Base-by-base conservation (phyloP, 176 grass and related monocot genomes). In the Oryza brachyantha region DNA sequence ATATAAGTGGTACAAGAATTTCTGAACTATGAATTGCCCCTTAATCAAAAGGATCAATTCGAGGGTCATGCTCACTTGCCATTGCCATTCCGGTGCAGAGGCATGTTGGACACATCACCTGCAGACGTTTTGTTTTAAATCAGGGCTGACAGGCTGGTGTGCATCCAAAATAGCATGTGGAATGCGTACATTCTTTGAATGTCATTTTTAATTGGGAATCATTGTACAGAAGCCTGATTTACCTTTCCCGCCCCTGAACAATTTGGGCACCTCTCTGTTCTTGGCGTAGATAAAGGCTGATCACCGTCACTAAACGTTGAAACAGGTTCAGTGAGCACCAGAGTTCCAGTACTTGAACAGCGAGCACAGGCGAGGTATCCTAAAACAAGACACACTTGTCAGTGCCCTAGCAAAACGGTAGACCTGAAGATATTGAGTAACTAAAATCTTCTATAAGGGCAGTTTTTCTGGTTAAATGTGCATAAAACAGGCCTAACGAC, bases 31-130 rank as follows among this genome's bases (percentile, higher is more conserved):
- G 25, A 2, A 24, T 1, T 38, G 3, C 10, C 16, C 16, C 83
- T 80, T 85, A 91, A 29, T 93, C 93, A 4, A 99, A 99, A 13
- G 96, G 96, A 69, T 95, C 96, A 25, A 99, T 99, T 68, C 96
- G 92, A 29, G 88, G 96, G 41, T 99, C 96, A 57, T 99, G 96
- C 75, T 99, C 96, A 28, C 96, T 99, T 25, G 96, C 96, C 96
- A 99, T 99, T 46, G 96, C 92, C 96, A 99, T 99, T 45, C 96
- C 96, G 4, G 96, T 99, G 86, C 96, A 99, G 29, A 99, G 92
- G 72, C 96, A 99, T 75, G 96, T 99, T 37, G 96, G 96, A 28
- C 92, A 99, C 96, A 99, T 99, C 24, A 99, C 96, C 96, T 99
- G 88, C n/a, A 92, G 76, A 50, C 19, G 66, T 54, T 76, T 82